phyloP scores from a whole-genome alignment of 1,139 yeast genomes.

The Saccharomyces hybrid region DNA sequence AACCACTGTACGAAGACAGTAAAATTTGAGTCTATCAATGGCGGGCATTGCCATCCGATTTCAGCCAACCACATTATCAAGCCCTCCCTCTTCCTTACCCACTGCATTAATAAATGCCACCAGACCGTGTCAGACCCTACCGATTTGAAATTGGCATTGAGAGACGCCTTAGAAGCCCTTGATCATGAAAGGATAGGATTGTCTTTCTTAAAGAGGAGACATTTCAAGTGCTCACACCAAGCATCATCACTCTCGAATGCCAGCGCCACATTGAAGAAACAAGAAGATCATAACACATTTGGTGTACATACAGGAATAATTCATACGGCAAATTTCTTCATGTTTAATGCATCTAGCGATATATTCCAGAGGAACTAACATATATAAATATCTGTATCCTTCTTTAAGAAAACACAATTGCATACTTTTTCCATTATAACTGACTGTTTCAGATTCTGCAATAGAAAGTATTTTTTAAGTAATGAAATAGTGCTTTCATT shows the following conservation, averaged over 20 bases:
- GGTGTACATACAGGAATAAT: neutral
- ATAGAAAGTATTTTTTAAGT: neutral
- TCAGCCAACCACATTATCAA: neutral
- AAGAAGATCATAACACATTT: neutral
- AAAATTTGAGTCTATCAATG: neutral
- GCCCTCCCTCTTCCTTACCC: neutral
- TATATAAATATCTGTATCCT: neutral
- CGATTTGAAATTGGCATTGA: neutral
- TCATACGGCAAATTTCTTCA: neutral
- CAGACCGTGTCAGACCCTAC: neutral
- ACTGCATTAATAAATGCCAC: neutral
- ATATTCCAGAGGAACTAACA: neutral
- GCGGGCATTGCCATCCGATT: neutral
- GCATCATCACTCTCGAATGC: neutral
- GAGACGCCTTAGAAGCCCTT: neutral
- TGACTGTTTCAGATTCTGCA: neutral
- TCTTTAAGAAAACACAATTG: neutral
- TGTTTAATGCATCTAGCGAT: neutral
- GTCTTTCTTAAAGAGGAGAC: neutral
- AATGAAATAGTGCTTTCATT: neutral
- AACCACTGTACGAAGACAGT: neutral
- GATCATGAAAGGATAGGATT: neutral
- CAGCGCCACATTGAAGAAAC: neutral
- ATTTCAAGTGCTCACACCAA: neutral
- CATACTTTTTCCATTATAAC: neutral